Evolutionary conservation across 257 asterid genomes (phyloP), one percentile per base, ranked within the genome.

Genomic region (Nicotiana undulata): DNA sequence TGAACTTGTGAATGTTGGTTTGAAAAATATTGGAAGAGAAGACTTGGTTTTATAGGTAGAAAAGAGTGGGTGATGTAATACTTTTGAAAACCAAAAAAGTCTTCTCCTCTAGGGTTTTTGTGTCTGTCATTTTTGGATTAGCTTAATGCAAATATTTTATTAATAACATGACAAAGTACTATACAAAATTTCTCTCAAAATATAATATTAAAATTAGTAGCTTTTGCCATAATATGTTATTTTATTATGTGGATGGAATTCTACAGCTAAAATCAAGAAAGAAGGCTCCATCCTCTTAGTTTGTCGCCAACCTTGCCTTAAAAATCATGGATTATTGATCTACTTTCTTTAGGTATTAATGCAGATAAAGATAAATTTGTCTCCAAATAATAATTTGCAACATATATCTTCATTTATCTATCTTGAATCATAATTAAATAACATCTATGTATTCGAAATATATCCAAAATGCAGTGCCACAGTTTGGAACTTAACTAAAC

Each of bases 11-110:
- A 32, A 13, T 79, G 63, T 80, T 77, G 76, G 80, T 32, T 70
- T 79, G 84, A 75, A 65, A 85, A 83, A 70, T 85, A 90, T 82
- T 79, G 79, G 90, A 80, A 82, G 90, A 75, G 92, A 86, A 89
- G 97, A 93, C 94, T 84, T 46, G 82, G 87, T 44, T 93, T 83
- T 95, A 95, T 95, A 95, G 96, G 89, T 86, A 78, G 89, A 83
- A 81, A 60, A 72, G 83, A 81, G 80, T 46, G 77, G 90, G 82
- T 89, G 93, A 89, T 91, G 95, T 89, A 88, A 92, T 87, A 81
- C 89, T 91, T 85, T 17, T 75, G 78, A 83, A 66, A 88, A 76
- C 86, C 76, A 86, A 86, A 91, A 77, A 87, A 87, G 90, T 86
- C 90, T 79, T 84, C 80, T 87, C 83, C 40, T 55, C 88, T 90